These are phyloP conservation scores for Narthecium ossifragum DNA, from an alignment of 106 monocot genomes.

Conservation along the genomic window DNA sequence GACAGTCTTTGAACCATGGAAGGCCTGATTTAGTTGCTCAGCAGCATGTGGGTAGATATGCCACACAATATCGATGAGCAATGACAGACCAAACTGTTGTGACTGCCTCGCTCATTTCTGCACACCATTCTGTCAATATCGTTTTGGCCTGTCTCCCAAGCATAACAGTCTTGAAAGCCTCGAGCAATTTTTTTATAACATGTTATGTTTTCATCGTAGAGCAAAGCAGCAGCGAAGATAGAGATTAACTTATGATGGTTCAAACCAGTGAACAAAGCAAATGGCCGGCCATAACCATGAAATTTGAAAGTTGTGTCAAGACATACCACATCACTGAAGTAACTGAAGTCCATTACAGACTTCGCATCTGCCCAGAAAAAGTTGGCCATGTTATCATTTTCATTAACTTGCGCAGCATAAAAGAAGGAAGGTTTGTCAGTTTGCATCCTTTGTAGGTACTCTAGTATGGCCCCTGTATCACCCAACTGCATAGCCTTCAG, in stretches of 20 bases:
- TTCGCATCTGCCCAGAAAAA: conserved; percentile 66
- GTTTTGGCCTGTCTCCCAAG: conserved; percentile 41
- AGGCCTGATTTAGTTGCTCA: conserved; percentile 25
- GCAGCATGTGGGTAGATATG: conserved; percentile 33
- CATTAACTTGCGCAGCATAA: conserved; percentile 63
- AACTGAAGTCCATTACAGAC: conserved; percentile 44
- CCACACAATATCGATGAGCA: conserved; percentile 41
- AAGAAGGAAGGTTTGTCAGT: conserved; percentile 45
- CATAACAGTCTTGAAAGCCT: conserved; percentile 46
- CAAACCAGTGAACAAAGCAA: conserved; percentile 60
- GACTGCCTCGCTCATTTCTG: conserved; percentile 29
- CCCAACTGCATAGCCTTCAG: conserved; percentile 17
- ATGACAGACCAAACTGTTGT: conserved; percentile 20
- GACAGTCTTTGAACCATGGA: conserved; percentile 35
- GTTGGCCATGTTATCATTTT: conserved; percentile 44
- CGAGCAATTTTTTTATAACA: conserved; percentile 52
- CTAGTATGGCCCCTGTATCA: conserved; percentile 21
- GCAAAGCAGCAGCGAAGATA: conserved; percentile 50
- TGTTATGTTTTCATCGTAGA: conserved; percentile 46
- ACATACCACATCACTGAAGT: conserved; percentile 56
- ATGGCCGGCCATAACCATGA: conserved; percentile 34
- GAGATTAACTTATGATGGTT: conserved; percentile 53
- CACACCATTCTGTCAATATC: conserved; percentile 35
- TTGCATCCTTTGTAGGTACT: conserved; percentile 21
- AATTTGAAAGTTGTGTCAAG: conserved; percentile 51